Percentiles rank a stretch among this genome's conserved stretches.
These are phyloP conservation scores for Dalbergia cochinchinensis DNA, from an alignment of 306 rosid genomes.

Conservation along the genomic window DNA sequence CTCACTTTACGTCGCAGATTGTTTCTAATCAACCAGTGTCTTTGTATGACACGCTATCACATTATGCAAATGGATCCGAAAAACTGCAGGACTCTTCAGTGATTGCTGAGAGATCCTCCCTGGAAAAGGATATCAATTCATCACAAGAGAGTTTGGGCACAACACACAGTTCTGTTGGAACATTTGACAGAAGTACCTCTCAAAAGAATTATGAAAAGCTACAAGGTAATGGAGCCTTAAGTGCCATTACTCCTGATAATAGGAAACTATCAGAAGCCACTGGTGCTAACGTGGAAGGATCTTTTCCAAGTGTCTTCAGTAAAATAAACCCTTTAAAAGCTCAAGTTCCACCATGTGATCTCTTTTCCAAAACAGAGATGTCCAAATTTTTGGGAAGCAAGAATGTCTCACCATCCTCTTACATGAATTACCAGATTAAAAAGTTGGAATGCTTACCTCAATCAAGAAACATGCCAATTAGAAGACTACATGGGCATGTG, in stretches of 20 bases:
- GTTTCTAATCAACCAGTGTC: constrained; percentile 53
- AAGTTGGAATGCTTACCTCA: constrained; percentile 54
- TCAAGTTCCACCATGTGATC: constrained; percentile 83
- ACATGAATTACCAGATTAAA: constrained; percentile 57
- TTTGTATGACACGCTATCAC: constrained; percentile 50
- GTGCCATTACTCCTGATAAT: constrained; percentile 48
- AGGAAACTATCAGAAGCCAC: constrained; percentile 50
- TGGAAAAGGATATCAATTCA: constrained; percentile 49
- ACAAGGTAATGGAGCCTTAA: constrained; percentile 49
- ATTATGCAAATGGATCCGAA: constrained; percentile 48
- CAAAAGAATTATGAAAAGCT: constrained; percentile 43
- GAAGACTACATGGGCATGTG: constrained; percentile 41
- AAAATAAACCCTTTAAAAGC: constrained; percentile 76
- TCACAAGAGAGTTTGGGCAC: constrained; percentile 49
- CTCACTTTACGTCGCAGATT: constrained; percentile 59
- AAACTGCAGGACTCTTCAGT: constrained; percentile 51
- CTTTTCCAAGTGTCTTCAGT: constrained; percentile 46
- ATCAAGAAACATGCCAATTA: constrained; percentile 51
- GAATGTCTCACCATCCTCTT: constrained; percentile 68
- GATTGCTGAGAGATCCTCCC: constrained; percentile 46
- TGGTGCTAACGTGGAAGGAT: constrained; percentile 55
- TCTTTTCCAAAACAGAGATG: constrained; percentile 81
- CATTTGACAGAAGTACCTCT: constrained; percentile 32
- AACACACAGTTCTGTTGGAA: constrained; percentile 47
- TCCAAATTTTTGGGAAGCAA: constrained; percentile 67